phyloP scores from a whole-genome alignment of 768 basidiomycete genomes.

The Pluteus cervinus region DNA sequence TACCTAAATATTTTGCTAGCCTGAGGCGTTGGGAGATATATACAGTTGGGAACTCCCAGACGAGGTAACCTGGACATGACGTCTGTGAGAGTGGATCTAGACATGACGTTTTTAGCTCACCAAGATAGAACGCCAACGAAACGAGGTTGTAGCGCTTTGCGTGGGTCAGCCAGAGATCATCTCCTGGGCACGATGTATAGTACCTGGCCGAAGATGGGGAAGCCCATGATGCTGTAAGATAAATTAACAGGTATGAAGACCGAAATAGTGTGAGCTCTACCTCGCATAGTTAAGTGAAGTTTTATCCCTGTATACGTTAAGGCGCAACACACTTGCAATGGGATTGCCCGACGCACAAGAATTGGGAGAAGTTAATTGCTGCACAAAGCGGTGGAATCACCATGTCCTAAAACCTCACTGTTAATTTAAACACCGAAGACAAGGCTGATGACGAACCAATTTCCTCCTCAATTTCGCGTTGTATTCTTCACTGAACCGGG shows the following conservation, averaged over 20 bases:
- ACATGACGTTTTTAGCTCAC: conserved; percentile 22
- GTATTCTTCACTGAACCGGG: conserved; percentile 55
- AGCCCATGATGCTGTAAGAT: conserved; percentile 54
- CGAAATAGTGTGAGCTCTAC: conserved; percentile 18
- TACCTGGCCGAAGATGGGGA: conserved; percentile 62
- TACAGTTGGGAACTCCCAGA: conserved; percentile 62
- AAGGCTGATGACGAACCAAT: conserved; percentile 31
- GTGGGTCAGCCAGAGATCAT: too few relatives aligned
- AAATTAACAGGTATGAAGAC: neutral
- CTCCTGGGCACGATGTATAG: neutral
- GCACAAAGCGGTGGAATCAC: conserved; percentile 52
- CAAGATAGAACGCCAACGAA: conserved; percentile 59
- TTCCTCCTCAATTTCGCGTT: conserved; percentile 52
- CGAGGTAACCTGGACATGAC: conserved; percentile 37
- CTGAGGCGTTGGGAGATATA: conserved; percentile 59
- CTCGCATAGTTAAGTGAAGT: conserved; percentile 68
- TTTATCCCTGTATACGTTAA: conserved; percentile 47
- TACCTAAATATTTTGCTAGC: conserved; percentile 58
- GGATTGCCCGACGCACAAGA: conserved; percentile 35
- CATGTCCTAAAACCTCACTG: conserved; percentile 29
- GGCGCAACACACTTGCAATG: neutral
- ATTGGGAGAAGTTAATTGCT: conserved; percentile 65
- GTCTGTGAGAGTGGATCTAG: neutral
- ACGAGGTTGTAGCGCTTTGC: conserved; percentile 57
- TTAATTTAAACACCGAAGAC: neutral